Conservation (phyloP, 2,329 filamentous ascomycete species). For the Hymenoscyphus occultus region DNA sequence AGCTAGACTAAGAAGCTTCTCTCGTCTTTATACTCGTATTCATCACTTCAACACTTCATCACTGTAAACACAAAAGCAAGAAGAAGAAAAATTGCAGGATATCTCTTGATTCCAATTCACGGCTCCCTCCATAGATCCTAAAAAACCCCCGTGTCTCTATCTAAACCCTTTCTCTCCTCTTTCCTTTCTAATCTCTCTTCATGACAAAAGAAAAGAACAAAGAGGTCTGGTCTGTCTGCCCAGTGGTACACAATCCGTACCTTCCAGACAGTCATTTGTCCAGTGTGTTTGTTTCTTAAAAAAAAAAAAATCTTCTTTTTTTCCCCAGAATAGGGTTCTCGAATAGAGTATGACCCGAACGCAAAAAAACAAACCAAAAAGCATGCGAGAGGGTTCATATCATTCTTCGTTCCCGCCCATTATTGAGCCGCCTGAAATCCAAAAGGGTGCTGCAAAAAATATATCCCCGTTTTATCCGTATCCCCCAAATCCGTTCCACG, state of each 20-base stretch:
- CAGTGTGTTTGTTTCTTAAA: neutral
- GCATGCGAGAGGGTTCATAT: neutral
- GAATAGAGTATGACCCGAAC: constrained; percentile 5
- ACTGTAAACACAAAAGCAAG: neutral
- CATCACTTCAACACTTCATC: too few species aligned
- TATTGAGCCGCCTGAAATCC: constrained; percentile 3
- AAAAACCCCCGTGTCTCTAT: neutral
- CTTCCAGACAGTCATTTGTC: neutral
- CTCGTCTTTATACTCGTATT: too few species aligned
- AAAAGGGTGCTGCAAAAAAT: neutral
- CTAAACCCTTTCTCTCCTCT: neutral
- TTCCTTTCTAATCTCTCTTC: neutral
- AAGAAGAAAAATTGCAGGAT: neutral
- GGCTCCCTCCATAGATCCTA: neutral
- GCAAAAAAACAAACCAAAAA: neutral
- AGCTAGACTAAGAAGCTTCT: too few species aligned
- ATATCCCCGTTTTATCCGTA: neutral
- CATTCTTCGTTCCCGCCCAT: neutral
- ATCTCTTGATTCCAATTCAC: constrained; percentile 1
- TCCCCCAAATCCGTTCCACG: neutral
- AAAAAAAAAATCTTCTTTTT: neutral
- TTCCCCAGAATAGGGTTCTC: neutral
- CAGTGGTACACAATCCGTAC: neutral
- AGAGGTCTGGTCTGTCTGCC: neutral
- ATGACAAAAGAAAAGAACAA: constrained; percentile 5